Evolutionary conservation across 106 monocot genomes (phyloP), one percentile per base, ranked within the genome.

Genomic region (Dendrobium chrysotoxum): DNA sequence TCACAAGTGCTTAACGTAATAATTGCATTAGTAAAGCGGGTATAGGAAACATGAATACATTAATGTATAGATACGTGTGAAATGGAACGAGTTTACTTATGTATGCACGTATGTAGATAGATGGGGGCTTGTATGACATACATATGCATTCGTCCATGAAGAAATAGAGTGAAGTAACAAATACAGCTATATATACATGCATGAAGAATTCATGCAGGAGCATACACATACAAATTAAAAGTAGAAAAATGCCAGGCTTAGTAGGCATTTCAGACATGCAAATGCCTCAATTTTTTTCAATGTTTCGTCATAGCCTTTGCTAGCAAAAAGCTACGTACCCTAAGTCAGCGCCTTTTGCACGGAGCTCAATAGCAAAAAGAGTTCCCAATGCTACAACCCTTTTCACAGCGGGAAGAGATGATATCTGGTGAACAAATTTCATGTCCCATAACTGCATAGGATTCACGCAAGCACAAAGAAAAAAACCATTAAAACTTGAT

Each of bases 381-480:
- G 99, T 99, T 81, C 99, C 99, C 76, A 99, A 65, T 7, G 90
- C 73, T 53, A 95, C 67, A 25, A 99, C 86, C 81, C 99, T 89
- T 64, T 86, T 79, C 41, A 99, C 90, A 44, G 86, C 75, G 53
- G 84, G 80, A 79, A 90, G 85, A 35, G 81, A 86, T 68, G 99
- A 95, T 78, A 99, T 79, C 54, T 86, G 79, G 21, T 54, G 83
- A 81, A 93, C 86, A 81, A 91, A 66, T 81, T 88, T 82, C 65
- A 72, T 25, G 45, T 93, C 91, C 98, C 99, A 95, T 79, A 99
- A 82, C 99, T 99, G 85, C 82, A 89, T 78, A 57, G 78, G 21
- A 41, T 40, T 41, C 41, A 74, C 41, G 42, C n/a, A n/a, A 1
- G 41, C 41, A 41, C 1, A 74, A 41, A 74, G 42, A 41, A 45